Conservation (phyloP, 1,139 yeast genomes). For the Yamadazyma conglobata region DNA sequence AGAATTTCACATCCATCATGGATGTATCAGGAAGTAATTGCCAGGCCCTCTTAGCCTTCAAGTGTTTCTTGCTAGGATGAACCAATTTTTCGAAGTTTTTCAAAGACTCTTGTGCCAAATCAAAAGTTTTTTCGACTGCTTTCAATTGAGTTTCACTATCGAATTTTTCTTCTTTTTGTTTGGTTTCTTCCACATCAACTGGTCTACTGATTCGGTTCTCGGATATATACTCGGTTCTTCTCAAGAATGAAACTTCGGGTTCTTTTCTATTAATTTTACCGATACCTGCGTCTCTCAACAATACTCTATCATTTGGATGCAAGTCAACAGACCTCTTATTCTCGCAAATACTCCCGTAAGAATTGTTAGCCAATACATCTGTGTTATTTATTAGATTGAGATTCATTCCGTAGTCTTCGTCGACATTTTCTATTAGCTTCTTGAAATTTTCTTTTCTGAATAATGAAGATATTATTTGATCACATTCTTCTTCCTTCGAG, state of each 20-base stretch:
- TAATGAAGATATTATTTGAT: conserved; percentile 66
- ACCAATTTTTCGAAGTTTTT: conserved; percentile 42
- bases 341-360: conserved; percentile 43
- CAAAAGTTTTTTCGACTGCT: conserved; percentile 77
- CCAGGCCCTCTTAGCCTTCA: conserved; percentile 77
- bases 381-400: conserved; percentile 68
- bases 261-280: conserved; percentile 47
- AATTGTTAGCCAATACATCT: conserved; percentile 65
- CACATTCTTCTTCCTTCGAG: conserved; percentile 49
- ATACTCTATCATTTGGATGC: conserved; percentile 72
- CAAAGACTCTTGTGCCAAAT: conserved; percentile 49
- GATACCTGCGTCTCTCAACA: conserved; percentile 75
- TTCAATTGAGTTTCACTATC: conserved; percentile 65
- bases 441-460: conserved; percentile 75
- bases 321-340: conserved; percentile 33
- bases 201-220: conserved; percentile 30
- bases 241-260: conserved; percentile 74
- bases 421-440: conserved; percentile 60
- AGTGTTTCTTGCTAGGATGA: conserved; percentile 75
- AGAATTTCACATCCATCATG: conserved; percentile 74
- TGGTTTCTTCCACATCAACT: conserved; percentile 9
- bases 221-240: conserved; percentile 91
- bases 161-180: conserved; percentile 20
- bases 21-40: conserved; percentile 86
- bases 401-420: conserved; percentile 75